Evolutionary conservation across 2,329 filamentous ascomycete genomes (phyloP), one percentile per base, ranked within the genome.

Genomic region (Reticulascus tulasneorum): DNA sequence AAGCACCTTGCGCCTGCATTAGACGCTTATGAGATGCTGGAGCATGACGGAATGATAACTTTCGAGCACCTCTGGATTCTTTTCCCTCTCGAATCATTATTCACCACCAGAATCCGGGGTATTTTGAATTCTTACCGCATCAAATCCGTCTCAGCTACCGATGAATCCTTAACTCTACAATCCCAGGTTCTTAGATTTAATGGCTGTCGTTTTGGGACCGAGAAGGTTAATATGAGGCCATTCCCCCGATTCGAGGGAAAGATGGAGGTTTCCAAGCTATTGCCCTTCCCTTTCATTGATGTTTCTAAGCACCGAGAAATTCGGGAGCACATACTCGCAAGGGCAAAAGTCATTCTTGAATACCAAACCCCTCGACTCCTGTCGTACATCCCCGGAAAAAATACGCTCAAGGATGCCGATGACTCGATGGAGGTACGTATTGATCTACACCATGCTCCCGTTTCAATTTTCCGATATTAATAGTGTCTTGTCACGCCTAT

Each of bases 1-100:
- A 59, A 62, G 12, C 73, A 79, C 46, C 59, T 79, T 9, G 62
- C 60, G 15, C 66, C 72, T 13, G 57, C 59, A 8, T 69, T 78
- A 32, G 61, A 66, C 30, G 57, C 65, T 2, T 67, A 64, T 21
- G 58, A 68, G 23, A 73, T 78, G 37, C 67, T 73, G 30, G 58
- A 73, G 42, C 53, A 58, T 40, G 73, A 77, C 39, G 63, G 66
- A 0, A 71, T 75, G 23, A 67, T 77, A 31, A 67, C 68, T 0
- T 75, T 67, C 34, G 59, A 67, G 8, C 65, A 77, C 33, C 55
- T 67, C 10, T 75, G 70, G 71, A 67, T 67, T 8, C 61, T 75
- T 13, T 72, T 75, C 47, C 60, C 63, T 29, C 71, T 70, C 1
- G 67, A 27, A 13, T 27, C 24, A n/a, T 8, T 27, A 13, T 11